Conservation (phyloP, 768 basidiomycete species). For the Krasilnikovozyma curviuscula region DNA sequence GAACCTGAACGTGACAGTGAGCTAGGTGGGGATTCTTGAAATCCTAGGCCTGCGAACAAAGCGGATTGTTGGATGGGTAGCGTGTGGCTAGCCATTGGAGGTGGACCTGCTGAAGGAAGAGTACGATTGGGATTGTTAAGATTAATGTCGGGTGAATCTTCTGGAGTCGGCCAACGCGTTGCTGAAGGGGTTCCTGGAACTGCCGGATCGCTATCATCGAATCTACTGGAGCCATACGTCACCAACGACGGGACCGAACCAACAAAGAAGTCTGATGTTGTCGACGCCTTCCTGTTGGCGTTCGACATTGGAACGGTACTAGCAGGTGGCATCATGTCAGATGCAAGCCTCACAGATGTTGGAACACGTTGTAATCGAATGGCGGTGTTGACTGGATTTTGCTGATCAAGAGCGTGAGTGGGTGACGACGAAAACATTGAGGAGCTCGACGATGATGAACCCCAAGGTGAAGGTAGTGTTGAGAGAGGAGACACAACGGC, state of each 20-base stretch:
- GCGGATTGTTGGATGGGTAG: not conserved
- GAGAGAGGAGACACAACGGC: slow-evolving; percentile 10
- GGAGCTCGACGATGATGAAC: not conserved
- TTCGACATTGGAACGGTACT: not conserved
- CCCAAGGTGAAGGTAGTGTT: slow-evolving; percentile 10
- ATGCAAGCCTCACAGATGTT: slow-evolving; percentile 28
- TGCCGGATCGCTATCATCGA: slow-evolving; percentile 3
- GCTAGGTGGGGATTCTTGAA: not conserved
- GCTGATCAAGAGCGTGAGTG: too few species aligned
- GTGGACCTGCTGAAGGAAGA: not conserved
- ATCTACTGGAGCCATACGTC: not conserved
- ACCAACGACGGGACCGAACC: too few species aligned
- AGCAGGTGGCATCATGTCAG: slow-evolving; percentile 23
- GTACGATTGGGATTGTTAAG: not conserved
- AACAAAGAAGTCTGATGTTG: slow-evolving; percentile 3
- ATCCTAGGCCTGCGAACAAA: not conserved
- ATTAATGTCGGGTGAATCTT: slow-evolving; percentile 7
- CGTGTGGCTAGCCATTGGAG: not conserved
- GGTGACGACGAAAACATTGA: slow-evolving; percentile 2
- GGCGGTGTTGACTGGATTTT: slow-evolving; percentile 4
- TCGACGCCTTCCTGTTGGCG: not conserved
- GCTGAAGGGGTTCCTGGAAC: slow-evolving; percentile 18
- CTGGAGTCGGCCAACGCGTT: slow-evolving; percentile 16
- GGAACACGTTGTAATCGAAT: slow-evolving; percentile 31
- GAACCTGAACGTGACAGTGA: not conserved